Evolutionary conservation across 305 asterid species (phyloP), one percentile per base, ranked within the genome.

Genomic region (Fraxinus nigra): DNA sequence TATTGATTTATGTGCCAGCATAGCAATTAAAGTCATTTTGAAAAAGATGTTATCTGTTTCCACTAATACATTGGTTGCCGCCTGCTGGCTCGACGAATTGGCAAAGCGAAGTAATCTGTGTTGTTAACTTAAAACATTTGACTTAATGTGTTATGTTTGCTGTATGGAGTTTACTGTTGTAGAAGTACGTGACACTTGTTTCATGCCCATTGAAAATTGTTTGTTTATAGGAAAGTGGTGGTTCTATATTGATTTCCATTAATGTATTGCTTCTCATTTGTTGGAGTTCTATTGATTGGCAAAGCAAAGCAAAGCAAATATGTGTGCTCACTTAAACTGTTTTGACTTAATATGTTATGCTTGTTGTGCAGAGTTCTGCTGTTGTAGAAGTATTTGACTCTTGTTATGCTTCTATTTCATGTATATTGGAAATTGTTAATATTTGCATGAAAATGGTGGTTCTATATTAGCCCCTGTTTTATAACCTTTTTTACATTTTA

Each of bases 251-350:
- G 65, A 54, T 59, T 59, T 59, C 30, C 69, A 24, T 35, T 46
- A 16, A 61, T 48, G 20, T 59, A 46, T 59, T 59, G 70, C 40
- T 32, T 72, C 22, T 48, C 16, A 46, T 3, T 8, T 61, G 28
- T 18, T 76, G 82, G 79, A 48, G 54, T 75, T 56, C 43, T 37
- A 30, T 75, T 51, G 83, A 74, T 84, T 26, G 69, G 48, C 8
- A 38, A 43, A 76, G 82, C 77, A 38, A 43, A 76, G 82, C 77
- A 30, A 13, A 61, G 48, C 14, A 40, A 43, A 43, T 70, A 22
- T 75, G 26, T 37, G 4, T 59, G 56, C 28, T 43, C 38, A 75
- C 59, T 56, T 79, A 78, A 54, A 18, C 72, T 76, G 69, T 61
- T 26, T 67, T 67, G 78, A 40, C 56, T 76, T 79, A 22, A 20